Percentiles rank a stretch among this genome's conserved stretches.
Conservation (phyloP, 2,329 filamentous ascomycete genomes). For the Aspergillus flavus region DNA sequence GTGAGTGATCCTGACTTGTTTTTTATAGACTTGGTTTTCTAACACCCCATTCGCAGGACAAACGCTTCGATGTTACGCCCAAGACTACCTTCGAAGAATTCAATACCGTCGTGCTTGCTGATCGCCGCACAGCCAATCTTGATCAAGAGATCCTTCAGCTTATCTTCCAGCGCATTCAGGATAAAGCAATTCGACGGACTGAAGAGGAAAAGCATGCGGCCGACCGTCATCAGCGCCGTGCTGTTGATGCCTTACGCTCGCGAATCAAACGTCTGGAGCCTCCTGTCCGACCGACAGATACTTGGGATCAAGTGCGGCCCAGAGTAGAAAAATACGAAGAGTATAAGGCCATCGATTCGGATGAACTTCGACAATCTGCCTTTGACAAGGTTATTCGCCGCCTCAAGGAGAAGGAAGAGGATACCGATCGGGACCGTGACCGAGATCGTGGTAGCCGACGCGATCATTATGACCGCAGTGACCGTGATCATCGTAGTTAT, state of each 20-base stretch:
- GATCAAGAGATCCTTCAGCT: conserved; percentile 75
- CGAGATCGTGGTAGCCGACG: conserved; percentile 51
- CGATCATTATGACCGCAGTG: conserved; percentile 55
- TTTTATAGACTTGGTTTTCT: conserved; percentile 29
- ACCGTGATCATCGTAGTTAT: conserved; percentile 59
- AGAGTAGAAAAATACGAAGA: conserved; percentile 81
- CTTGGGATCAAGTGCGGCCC: conserved; percentile 83
- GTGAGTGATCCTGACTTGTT: conserved; percentile 53
- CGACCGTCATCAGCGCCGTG: conserved; percentile 83
- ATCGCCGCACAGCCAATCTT: conserved; percentile 86
- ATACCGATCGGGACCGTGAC: conserved; percentile 65
- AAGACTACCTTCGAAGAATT: conserved; percentile 91
- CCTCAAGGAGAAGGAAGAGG: conserved; percentile 87
- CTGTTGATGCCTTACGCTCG: conserved; percentile 80
- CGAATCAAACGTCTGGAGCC: conserved; percentile 89
- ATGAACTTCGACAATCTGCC: conserved; percentile 78
- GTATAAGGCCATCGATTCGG: conserved; percentile 78
- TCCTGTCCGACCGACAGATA: conserved; percentile 74
- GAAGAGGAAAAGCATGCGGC: conserved; percentile 82
- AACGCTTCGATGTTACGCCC: conserved; percentile 84
- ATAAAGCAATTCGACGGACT: conserved; percentile 78
- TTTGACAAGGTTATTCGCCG: conserved; percentile 93
- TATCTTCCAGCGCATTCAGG: conserved; percentile 85
- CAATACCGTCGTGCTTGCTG: conserved; percentile 75
- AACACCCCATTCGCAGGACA: conserved; percentile 63